Percentiles rank a stretch among this genome's conserved stretches.
Conservation (phyloP, 805 yeast species). For the Komagataella pseudopastoris region DNA sequence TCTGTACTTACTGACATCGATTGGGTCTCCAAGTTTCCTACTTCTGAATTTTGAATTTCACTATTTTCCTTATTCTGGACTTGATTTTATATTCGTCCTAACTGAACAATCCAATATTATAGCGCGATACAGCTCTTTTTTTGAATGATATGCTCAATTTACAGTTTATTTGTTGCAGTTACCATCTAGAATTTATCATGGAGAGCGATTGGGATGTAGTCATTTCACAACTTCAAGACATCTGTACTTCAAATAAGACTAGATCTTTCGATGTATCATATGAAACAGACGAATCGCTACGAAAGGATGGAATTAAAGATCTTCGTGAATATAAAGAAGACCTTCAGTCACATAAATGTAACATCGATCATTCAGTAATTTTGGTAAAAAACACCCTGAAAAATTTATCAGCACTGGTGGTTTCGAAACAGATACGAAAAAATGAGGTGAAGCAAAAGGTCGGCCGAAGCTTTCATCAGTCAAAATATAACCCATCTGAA, state of each 20-base stretch:
- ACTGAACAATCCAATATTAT: background rate
- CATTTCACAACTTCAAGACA: constrained; percentile 52
- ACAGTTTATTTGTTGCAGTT: background rate
- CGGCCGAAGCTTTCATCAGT: constrained; percentile 19
- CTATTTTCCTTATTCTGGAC: background rate
- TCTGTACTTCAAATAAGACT: constrained; percentile 48
- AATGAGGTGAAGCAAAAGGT: constrained; percentile 10
- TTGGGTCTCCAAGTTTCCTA: background rate
- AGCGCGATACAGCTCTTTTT: background rate
- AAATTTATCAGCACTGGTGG: constrained; percentile 20
- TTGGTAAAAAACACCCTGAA: constrained; percentile 25
- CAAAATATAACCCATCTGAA: constrained; percentile 46
- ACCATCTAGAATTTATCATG: constrained; percentile 13
- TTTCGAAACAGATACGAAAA: constrained; percentile 5
- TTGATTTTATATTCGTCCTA: too few relatives aligned
- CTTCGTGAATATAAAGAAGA: constrained; percentile 18
- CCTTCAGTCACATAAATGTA: constrained; percentile 39
- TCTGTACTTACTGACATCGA: background rate
- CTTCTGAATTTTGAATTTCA: background rate
- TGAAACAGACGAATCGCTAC: constrained; percentile 14
- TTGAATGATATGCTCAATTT: background rate
- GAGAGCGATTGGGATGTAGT: constrained; percentile 62
- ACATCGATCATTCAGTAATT: constrained; percentile 37
- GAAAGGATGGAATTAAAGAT: constrained; percentile 23
- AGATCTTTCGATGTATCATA: constrained; percentile 30